Conservation (phyloP, 225 moss, liverwort and hornwort species). For the Bryoerythrophyllum caledonicum region DNA sequence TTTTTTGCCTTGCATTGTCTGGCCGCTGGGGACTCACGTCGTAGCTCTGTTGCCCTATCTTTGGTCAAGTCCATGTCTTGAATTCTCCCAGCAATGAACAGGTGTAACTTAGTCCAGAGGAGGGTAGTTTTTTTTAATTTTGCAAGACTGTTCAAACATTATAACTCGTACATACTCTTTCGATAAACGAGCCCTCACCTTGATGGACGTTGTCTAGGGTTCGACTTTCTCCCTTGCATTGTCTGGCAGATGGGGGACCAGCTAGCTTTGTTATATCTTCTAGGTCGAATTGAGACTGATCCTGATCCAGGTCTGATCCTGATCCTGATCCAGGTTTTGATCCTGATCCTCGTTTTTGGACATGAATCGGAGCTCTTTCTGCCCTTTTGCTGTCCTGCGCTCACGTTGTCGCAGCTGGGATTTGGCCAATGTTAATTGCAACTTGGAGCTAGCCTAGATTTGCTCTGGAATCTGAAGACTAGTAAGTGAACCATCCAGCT, state of each 20-base stretch:
- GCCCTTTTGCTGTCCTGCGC: not conserved
- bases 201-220: not conserved
- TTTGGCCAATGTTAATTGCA: not conserved
- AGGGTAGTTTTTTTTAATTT: not conserved
- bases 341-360: not conserved
- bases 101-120: not conserved
- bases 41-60: not conserved
- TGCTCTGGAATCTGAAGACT: not conserved
- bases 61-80: not conserved
- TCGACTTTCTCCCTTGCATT: not conserved
- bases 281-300: not conserved
- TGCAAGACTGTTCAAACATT: not conserved
- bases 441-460: not conserved
- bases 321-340: not conserved
- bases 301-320: not conserved
- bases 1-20: not conserved
- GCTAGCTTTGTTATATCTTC: not conserved
- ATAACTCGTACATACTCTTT: not conserved
- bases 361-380: not conserved
- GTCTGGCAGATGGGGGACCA: not conserved
- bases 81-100: conserved; percentile 6
- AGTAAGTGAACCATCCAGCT: not conserved
- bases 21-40: not conserved
- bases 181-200: not conserved
- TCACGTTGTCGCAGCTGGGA: too few relatives aligned